phyloP scores from a whole-genome alignment of 2,329 filamentous ascomycete genomes.

The Ophiocordyceps camponoti-rufipedis region DNA sequence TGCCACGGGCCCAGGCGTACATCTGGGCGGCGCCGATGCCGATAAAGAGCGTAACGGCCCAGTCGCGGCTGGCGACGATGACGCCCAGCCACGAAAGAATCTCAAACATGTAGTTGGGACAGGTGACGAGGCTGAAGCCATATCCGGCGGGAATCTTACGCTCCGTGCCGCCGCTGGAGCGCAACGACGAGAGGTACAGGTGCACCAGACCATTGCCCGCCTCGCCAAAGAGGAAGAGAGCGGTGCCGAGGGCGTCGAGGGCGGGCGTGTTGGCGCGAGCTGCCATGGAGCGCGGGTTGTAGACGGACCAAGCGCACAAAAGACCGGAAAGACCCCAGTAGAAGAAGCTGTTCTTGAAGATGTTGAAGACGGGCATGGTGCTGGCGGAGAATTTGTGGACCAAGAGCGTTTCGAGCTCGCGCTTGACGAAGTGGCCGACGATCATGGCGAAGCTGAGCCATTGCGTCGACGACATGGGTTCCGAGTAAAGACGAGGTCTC shows the following conservation, averaged over 20 bases:
- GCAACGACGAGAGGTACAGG: slow-evolving; percentile 57
- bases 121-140: slow-evolving; percentile 75
- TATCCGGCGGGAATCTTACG: slow-evolving; percentile 75
- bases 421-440: slow-evolving; percentile 76
- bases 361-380: slow-evolving; percentile 82
- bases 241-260: slow-evolving; percentile 49
- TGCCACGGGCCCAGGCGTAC: slow-evolving; percentile 75
- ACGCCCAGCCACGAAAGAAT: slow-evolving; percentile 72
- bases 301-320: slow-evolving; percentile 70
- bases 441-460: slow-evolving; percentile 57
- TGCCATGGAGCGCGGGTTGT: slow-evolving; percentile 54
- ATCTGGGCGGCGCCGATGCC: slow-evolving; percentile 59
- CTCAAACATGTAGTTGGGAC: slow-evolving; percentile 96
- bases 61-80: slow-evolving; percentile 60
- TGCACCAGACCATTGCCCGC: slow-evolving; percentile 66
- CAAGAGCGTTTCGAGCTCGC: slow-evolving; percentile 85
- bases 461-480: slow-evolving; percentile 46
- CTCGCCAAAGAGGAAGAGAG: slow-evolving; percentile 62
- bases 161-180: slow-evolving; percentile 64
- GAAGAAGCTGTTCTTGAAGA: slow-evolving; percentile 88
- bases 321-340: slow-evolving; percentile 81
- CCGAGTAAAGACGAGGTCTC: slow-evolving; percentile 43
- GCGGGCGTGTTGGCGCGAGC: slow-evolving; percentile 28
- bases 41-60: slow-evolving; percentile 62
- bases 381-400: slow-evolving; percentile 88